A percentile compares a stretch with the other conserved stretches of the same genome.
Conservation (phyloP, 805 yeast species). For the Starmerella sp. region DNA sequence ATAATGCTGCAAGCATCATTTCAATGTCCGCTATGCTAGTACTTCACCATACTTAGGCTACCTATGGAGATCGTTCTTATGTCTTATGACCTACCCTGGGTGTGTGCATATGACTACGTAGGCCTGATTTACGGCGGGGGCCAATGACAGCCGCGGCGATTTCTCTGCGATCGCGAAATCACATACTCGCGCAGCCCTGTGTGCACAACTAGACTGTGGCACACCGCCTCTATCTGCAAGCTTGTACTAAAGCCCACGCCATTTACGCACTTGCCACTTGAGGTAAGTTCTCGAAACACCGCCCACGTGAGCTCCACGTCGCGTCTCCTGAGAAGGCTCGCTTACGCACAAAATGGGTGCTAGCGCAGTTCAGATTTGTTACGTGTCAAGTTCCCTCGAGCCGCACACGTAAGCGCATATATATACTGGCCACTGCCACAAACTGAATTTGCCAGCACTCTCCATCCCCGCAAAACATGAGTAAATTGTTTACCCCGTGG, state of each 20-base stretch:
- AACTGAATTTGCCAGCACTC: background rate
- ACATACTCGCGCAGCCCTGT: too few relatives aligned
- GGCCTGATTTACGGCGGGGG: too few relatives aligned
- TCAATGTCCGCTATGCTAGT: too few relatives aligned
- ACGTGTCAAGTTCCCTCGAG: constrained; percentile 14
- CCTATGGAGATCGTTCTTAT: too few relatives aligned
- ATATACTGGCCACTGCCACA: background rate
- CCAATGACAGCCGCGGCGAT: too few relatives aligned
- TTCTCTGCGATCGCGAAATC: too few relatives aligned
- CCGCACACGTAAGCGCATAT: constrained; percentile 11
- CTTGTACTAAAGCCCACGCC: background rate
- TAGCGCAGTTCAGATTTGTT: background rate
- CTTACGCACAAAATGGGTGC: background rate
- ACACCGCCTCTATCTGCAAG: background rate
- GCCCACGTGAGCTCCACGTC: background rate
- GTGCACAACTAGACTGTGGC: too few relatives aligned
- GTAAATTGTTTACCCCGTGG: constrained; percentile 24
- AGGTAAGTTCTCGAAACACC: constrained; percentile 4
- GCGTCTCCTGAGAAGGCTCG: background rate
- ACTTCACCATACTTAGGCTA: too few relatives aligned
- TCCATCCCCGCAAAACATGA: constrained; percentile 8
- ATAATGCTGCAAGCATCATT: too few relatives aligned
- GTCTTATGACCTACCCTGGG: too few relatives aligned
- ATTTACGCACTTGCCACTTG: background rate
- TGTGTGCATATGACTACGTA: too few relatives aligned